These are phyloP conservation scores for Hordeum marinum DNA, from an alignment of 176 grass and related monocot species.

Conservation along the genomic window DNA sequence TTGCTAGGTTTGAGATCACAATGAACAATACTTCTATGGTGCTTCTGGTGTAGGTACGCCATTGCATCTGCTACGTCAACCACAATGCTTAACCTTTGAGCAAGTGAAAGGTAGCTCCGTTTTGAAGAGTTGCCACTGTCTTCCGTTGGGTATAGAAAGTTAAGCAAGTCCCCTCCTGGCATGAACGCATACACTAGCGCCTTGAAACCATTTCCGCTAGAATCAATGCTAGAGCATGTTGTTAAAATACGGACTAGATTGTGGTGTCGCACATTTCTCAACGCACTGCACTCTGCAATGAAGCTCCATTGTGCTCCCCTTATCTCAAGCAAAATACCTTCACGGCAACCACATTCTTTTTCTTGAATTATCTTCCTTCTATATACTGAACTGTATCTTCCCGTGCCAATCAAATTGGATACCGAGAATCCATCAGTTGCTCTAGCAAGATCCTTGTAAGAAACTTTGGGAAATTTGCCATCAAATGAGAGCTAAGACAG, in stretches of 20 bases:
- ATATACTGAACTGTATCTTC: constrained; percentile 24
- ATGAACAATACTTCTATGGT: constrained; percentile 7
- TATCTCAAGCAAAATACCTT: constrained; percentile 23
- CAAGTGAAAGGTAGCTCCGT: neutral
- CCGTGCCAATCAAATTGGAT: constrained; percentile 8
- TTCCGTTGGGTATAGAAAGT: neutral
- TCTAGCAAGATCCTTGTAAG: constrained; percentile 1
- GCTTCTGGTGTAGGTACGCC: constrained; percentile 21
- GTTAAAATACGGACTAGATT: constrained; percentile 24
- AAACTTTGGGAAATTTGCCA: neutral
- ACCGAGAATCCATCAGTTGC: constrained; percentile 8
- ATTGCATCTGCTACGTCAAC: constrained; percentile 22
- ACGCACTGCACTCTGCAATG: constrained; percentile 6
- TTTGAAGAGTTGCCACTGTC: neutral
- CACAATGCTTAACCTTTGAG: constrained; percentile 26
- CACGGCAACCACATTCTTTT: neutral
- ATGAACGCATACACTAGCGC: constrained; percentile 27
- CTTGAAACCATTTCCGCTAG: constrained; percentile 10
- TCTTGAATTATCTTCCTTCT: neutral
- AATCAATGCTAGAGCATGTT: constrained; percentile 8
- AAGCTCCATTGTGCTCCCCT: constrained; percentile 24
- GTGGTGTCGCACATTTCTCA: constrained; percentile 11
- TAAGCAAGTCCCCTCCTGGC: constrained; percentile 18
- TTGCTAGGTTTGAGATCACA: constrained; percentile 10
- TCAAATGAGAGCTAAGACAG: neutral